phyloP scores from a whole-genome alignment of 2,329 filamentous ascomycete genomes.

The Cercospora sojina region DNA sequence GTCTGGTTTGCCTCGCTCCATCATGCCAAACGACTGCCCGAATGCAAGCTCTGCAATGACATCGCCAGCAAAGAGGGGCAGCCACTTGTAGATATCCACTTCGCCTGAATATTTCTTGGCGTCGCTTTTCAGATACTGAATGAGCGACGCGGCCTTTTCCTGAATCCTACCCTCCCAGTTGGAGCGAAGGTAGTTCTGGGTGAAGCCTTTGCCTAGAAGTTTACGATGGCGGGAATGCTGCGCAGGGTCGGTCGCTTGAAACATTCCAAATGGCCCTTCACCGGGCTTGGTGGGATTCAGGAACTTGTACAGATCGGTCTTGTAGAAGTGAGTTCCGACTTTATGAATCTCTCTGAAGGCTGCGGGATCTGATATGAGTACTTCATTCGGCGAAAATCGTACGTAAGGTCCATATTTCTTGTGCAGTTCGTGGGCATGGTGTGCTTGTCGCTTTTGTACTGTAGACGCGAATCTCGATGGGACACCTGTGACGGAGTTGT shows the following conservation, averaged over 20 bases:
- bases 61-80: constrained; percentile 42
- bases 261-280: constrained; percentile 32
- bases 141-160: constrained; percentile 34
- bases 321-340: constrained; percentile 29
- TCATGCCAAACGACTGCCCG: constrained; percentile 41
- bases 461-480: constrained; percentile 7
- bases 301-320: constrained; percentile 31
- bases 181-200: constrained; percentile 34
- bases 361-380: constrained; percentile 30
- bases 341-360: constrained; percentile 33
- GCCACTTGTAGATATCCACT: constrained; percentile 42
- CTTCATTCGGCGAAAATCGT: constrained; percentile 30
- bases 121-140: constrained; percentile 37
- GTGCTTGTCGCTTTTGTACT: constrained; percentile 27
- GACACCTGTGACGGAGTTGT: constrained; percentile 12
- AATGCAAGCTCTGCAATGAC: constrained; percentile 41
- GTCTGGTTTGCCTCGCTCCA: constrained; percentile 33
- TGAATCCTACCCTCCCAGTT: constrained; percentile 40
- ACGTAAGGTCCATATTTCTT: constrained; percentile 34
- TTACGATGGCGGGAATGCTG: constrained; percentile 38
- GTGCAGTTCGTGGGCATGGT: constrained; percentile 42
- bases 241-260: constrained; percentile 39
- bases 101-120: constrained; percentile 31
- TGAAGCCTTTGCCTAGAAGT: constrained; percentile 39
- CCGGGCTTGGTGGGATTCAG: constrained; percentile 23